Conservation (phyloP, 257 asterid species). For the Avicennia marina region DNA sequence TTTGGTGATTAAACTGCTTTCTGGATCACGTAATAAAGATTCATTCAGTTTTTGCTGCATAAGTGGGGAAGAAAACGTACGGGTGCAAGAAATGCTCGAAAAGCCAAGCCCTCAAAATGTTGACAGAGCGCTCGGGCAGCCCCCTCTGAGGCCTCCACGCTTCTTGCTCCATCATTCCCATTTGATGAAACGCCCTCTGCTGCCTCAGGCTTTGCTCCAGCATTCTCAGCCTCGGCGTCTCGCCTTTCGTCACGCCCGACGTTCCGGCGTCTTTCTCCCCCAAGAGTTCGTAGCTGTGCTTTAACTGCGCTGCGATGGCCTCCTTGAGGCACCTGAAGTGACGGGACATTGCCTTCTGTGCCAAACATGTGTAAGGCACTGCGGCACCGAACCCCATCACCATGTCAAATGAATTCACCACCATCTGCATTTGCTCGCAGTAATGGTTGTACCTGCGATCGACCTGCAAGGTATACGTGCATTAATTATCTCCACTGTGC, state of each 20-base stretch:
- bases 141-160: slow-evolving; percentile 99
- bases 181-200: slow-evolving; percentile 82
- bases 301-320: slow-evolving; percentile 70
- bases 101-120: slow-evolving; percentile 94
- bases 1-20: slow-evolving; percentile 26
- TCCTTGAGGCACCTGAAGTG: slow-evolving; percentile 90
- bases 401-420: slow-evolving; percentile 90
- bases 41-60: too few relatives aligned
- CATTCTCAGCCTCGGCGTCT: slow-evolving; percentile 77
- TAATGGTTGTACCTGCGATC: slow-evolving; percentile 87
- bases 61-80: slow-evolving; percentile 42
- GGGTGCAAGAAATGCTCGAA: slow-evolving; percentile 97
- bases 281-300: slow-evolving; percentile 55
- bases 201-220: slow-evolving; percentile 86
- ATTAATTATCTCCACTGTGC: too few relatives aligned
- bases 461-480: slow-evolving; percentile 51
- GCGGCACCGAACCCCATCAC: slow-evolving; percentile 99
- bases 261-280: slow-evolving; percentile 80
- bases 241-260: slow-evolving; percentile 86
- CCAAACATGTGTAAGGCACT: slow-evolving; percentile 80
- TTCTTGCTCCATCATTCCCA: slow-evolving; percentile 98
- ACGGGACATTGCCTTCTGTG: slow-evolving; percentile 93
- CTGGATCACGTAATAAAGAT: slow-evolving; percentile 12
- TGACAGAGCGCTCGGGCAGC: slow-evolving; percentile 89
- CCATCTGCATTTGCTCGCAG: slow-evolving; percentile 99